These are phyloP conservation scores for Boletus insuetus DNA, from an alignment of 768 basidiomycete species.

Conservation along the genomic window DNA sequence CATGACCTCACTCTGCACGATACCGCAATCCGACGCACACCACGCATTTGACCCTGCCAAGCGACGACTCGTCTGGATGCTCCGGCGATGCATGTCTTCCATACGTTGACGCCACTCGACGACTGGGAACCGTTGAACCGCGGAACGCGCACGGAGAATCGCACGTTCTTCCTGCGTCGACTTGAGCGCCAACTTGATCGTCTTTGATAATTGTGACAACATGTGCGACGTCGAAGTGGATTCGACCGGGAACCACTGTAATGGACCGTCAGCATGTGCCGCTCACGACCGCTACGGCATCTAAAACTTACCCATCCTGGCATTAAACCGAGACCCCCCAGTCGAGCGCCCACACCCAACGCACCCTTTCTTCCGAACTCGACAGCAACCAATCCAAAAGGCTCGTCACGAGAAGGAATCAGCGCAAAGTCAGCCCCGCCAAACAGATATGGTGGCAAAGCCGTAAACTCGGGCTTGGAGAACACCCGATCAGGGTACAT, in stretches of 20 bases:
- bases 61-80: constrained; percentile 67
- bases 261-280: not conserved
- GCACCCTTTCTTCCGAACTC: constrained; percentile 97
- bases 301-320: constrained; percentile 83
- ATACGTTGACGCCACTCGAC: constrained; percentile 96
- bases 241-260: constrained; percentile 95
- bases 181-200: constrained; percentile 90
- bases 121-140: constrained; percentile 95
- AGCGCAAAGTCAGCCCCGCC: constrained; percentile 94
- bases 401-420: constrained; percentile 95
- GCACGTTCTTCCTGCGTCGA: constrained; percentile 90
- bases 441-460: constrained; percentile 89
- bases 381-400: constrained; percentile 93
- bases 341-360: constrained; percentile 89
- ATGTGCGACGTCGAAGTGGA: constrained; percentile 91
- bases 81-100: constrained; percentile 92
- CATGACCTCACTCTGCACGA: constrained; percentile 43
- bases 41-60: constrained; percentile 73
- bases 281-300: not conserved
- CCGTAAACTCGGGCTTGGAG: constrained; percentile 97
- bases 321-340: constrained; percentile 95
- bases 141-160: constrained; percentile 88
- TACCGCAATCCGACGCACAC: constrained; percentile 67
- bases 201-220: constrained; percentile 92
- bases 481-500: constrained; percentile 90